Conservation (phyloP, 495 filamentous ascomycete species). For the Penicillium canariense region DNA sequence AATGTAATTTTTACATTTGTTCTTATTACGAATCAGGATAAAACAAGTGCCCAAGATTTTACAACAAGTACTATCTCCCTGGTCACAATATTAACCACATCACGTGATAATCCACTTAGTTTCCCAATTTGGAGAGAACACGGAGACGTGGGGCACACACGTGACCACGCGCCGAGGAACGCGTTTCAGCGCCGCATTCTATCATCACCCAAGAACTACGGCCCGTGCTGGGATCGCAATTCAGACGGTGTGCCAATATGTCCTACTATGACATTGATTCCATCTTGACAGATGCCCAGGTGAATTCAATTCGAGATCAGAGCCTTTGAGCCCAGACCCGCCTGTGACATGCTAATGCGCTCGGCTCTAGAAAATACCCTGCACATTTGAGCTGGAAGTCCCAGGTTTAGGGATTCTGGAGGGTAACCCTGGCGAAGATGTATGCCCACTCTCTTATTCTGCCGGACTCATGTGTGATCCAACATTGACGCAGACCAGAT, state of each 20-base stretch:
- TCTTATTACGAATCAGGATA: no score
- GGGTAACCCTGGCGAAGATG: slow-evolving; percentile 66
- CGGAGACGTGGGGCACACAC: background rate
- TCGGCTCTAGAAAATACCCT: slow-evolving; percentile 77
- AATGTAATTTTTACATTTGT: no score
- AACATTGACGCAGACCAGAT: slow-evolving; percentile 51
- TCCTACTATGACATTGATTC: slow-evolving; percentile 95
- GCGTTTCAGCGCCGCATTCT: slow-evolving; percentile 7
- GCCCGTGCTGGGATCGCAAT: slow-evolving; percentile 8
- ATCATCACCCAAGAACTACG: slow-evolving; percentile 4
- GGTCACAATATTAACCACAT: no score
- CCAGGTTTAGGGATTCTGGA: slow-evolving; percentile 86
- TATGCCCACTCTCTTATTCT: slow-evolving; percentile 20
- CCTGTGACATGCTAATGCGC: slow-evolving; percentile 14
- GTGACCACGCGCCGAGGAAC: slow-evolving; percentile 22
- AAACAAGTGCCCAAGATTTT: no score
- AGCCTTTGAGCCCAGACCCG: background rate
- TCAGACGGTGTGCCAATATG: slow-evolving; percentile 34
- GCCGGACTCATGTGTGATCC: background rate
- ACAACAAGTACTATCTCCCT: no score
- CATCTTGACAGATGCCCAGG: slow-evolving; percentile 90
- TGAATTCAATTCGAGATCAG: slow-evolving; percentile 28
- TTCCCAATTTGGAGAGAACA: background rate
- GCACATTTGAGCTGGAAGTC: slow-evolving; percentile 86
- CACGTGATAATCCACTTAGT: background rate